Evolutionary conservation across 2,329 filamentous ascomycete genomes (phyloP), one percentile per base, ranked within the genome.

Genomic region (Ilyonectria mors-panacis): DNA sequence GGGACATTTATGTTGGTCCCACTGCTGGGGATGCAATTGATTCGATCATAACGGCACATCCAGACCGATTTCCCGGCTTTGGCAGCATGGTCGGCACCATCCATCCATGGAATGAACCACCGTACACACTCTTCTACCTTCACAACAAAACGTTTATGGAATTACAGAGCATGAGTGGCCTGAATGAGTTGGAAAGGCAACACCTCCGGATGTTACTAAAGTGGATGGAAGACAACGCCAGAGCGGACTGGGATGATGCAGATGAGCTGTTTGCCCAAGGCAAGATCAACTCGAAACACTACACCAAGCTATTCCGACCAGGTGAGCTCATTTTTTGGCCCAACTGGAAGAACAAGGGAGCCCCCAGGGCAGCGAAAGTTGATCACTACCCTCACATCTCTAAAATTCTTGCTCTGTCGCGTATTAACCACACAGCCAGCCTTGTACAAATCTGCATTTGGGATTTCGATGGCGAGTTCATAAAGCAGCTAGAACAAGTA

Each of bases 201-300:
- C 21, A 50, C 7, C n/a, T 66, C 4, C 8, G 6, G 12, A 9
- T 15, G 17, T 19, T 68, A 10, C 48, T 64, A 6, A n/a, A 56
- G 2, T 68, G 66, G 66, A 59, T 68, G 58, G 63, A 66, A 48
- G 12, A 28, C 28, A 59, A 56, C n/a, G 45, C 15, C 19, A 47
- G 58, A n/a, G 37, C 37, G 7, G 19, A 39, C 4, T 68, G 66
- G 66, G 23, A 66, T 9, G 59, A 66, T 13, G 66, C 63, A 0
- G 54, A 68, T 28, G 63, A 48, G 1, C 21, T 68, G 6, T 66
- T 68, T 17, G n/a, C 58, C 7, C 53, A 53, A 19, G 58, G 58
- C 7, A 66, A 53, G 19, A 19, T 66, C 42, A 66, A 42, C 28
- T 0, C 1, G 2, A 26, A 51, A n/a, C 54, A 57, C 17, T 21